These are phyloP conservation scores for Penicillium psychrofluorescens DNA, from an alignment of 495 filamentous ascomycete species.

Conservation along the genomic window DNA sequence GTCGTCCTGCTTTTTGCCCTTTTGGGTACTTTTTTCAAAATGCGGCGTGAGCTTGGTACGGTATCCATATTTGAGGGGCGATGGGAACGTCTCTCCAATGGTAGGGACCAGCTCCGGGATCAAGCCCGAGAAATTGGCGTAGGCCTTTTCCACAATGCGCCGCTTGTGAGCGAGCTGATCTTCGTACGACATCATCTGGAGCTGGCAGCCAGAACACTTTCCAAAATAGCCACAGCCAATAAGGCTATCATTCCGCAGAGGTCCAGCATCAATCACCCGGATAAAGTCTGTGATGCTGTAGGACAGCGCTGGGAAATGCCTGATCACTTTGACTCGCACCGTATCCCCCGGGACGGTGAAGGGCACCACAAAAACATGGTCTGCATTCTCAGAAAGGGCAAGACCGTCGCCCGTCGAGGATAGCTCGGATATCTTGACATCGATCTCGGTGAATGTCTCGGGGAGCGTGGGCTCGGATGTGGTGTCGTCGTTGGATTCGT, in stretches of 20 bases:
- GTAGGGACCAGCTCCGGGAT: slow-evolving; percentile 66
- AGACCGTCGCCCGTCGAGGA: slow-evolving; percentile 91
- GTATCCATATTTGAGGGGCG: slow-evolving; percentile 85
- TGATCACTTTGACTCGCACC: slow-evolving; percentile 70
- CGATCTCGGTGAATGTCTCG: slow-evolving; percentile 64
- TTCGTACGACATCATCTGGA: slow-evolving; percentile 90
- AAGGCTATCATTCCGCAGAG: slow-evolving; percentile 65
- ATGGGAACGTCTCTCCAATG: slow-evolving; percentile 78
- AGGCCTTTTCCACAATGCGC: slow-evolving; percentile 84
- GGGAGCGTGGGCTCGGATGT: slow-evolving; percentile 41
- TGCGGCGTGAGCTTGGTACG: slow-evolving; percentile 95
- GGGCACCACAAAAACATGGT: slow-evolving; percentile 81
- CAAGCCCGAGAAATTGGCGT: slow-evolving; percentile 79
- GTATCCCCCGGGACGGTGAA: slow-evolving; percentile 82
- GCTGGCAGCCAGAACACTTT: slow-evolving; percentile 86
- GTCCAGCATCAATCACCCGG: slow-evolving; percentile 64
- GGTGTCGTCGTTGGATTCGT: slow-evolving; percentile 13
- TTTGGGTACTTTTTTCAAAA: slow-evolving; percentile 54
- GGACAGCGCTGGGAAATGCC: slow-evolving; percentile 48
- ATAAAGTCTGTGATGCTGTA: slow-evolving; percentile 78
- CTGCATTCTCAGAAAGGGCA: slow-evolving; percentile 53
- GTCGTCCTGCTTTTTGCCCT: slow-evolving; percentile 24
- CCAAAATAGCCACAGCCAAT: slow-evolving; percentile 81
- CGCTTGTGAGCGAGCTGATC: slow-evolving; percentile 81
- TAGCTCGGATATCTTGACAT: slow-evolving; percentile 65